Percentiles rank a stretch among this genome's conserved stretches.
phyloP scores from a whole-genome alignment of 2,329 filamentous ascomycete species.

The Decorospora gaudefroyi region DNA sequence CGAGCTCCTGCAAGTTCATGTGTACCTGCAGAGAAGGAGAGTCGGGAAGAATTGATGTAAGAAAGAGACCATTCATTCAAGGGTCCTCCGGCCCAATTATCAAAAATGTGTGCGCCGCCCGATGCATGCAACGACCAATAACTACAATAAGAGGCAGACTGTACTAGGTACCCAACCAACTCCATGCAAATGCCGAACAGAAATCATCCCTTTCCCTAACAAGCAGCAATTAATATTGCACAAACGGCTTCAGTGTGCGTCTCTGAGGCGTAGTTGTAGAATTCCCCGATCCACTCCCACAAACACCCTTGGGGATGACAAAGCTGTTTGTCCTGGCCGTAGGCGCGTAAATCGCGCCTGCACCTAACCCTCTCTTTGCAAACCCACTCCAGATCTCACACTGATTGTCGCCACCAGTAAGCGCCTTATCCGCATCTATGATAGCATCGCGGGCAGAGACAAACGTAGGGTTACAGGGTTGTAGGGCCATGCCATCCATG shows the following conservation, averaged over 20 bases:
- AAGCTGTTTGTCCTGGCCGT: slow-evolving; percentile 29
- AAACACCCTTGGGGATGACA: slow-evolving; percentile 28
- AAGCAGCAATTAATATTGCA: too few relatives aligned
- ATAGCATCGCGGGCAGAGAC: slow-evolving; percentile 60
- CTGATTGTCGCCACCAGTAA: slow-evolving; percentile 57
- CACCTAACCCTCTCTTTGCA: slow-evolving; percentile 61
- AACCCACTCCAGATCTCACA: slow-evolving; percentile 62
- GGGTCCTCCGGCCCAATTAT: too few relatives aligned
- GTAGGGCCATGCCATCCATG: slow-evolving; percentile 58
- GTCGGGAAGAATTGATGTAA: too few relatives aligned
- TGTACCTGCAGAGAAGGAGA: background rate
- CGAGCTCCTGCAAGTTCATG: too few relatives aligned
- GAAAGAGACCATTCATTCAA: too few relatives aligned
- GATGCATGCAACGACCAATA: too few relatives aligned
- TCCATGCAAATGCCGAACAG: too few relatives aligned
- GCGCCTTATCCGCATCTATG: slow-evolving; percentile 58
- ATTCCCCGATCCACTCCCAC: slow-evolving; percentile 1
- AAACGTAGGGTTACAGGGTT: slow-evolving; percentile 62
- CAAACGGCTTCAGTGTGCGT: too few relatives aligned
- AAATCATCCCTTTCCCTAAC: too few relatives aligned
- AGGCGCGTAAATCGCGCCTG: slow-evolving; percentile 30
- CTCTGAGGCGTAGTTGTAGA: too few relatives aligned
- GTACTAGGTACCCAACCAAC: too few relatives aligned
- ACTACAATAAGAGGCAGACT: too few relatives aligned
- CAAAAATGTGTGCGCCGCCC: background rate